Base-by-base conservation (phyloP, 257 asterid species). In the Solanum medicagineum region DNA sequence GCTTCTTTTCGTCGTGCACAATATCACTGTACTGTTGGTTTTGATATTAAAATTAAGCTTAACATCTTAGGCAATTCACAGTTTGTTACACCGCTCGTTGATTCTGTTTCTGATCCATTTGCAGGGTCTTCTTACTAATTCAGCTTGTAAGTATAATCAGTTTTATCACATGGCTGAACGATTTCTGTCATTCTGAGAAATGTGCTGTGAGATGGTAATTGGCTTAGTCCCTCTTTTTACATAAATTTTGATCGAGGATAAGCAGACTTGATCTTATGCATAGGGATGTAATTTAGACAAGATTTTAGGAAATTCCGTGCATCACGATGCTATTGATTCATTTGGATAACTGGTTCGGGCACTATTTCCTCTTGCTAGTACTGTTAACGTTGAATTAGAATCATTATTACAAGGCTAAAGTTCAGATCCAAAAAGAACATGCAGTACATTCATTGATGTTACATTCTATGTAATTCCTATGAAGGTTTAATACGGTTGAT, bases 111-210 rank as follows among this genome's bases (percentile, higher is more conserved):
- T 77, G 47, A 71, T 80, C 54, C 65, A 26, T 88, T 66, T 87
- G 84, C 91, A 89, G 93, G 85, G 92, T 91, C 6, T 91, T 91
- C 86, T 83, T 91, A 62, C 86, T 91, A 53, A 91, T 91, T 86
- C 93, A 91, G 88, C 86, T 91, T 9, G 32, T 91, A 32, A 91
- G 93, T 68, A 85, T 91, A 77, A 91, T 91, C 86, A 91, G 93
- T 85, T 91, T 91, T 86, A 91, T 91, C 65, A 89, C 92, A 60
- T 91, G 93, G 93, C 84, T 89, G 55, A 88, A 89, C 14, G 92
- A 89, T 59, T 87, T 89, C 74, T 88, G 91, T 82, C 88, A 86
- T 19, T 91, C 93, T 14, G 88, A 89, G 53, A 86, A 89, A 55
- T 29, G 83, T 86, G 89, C 92, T 1, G 91, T 87, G 17, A 91